Base-by-base conservation (phyloP, 352 stramenopile species). In the Phytopythium sindhum region DNA sequence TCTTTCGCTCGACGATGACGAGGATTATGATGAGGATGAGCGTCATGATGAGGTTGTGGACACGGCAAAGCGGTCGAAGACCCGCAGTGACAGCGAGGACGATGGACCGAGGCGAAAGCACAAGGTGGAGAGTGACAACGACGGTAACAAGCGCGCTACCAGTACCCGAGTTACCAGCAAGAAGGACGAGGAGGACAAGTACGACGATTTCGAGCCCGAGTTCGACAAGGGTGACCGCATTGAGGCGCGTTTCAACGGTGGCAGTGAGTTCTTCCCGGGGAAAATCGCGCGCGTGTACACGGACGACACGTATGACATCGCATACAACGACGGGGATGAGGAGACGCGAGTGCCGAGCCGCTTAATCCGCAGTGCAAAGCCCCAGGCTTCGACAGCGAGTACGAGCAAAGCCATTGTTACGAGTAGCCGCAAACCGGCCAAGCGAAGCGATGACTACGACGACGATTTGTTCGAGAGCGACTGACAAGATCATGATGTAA, bases 311-410 rank as follows among this genome's bases (percentile, higher is more conserved):
- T 88, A 67, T 47, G 82, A 92, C 67, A 72, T 95, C 41, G 60
- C 65, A 11, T 95, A 92, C 69, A 81, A 91, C 61, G 84, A 95
- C 57, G 82, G 84, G 17, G 81, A 94, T 57, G 64, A 84, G 21
- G 84, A 94, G 63, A 66, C 68, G 15, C 78, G 75, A 28, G 83
- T 94, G 9, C 62, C 70, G 17, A 35, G 68, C 47, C 59, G 68
- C 6, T 60, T 90, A 0, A 86, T 92, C 31, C 80, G 81, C 2
- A 41, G 52, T 0, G 11, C 68, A 21, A 37, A 60, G 19, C 29
- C 56, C 8, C 42, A 39, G 35, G 29, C 51, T 63, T 11, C 50
- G 28, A 23, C 35, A 2, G 33, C 48, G 21, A 29, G 24, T n/a
- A 53, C 26, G 4, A 60, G 0, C 41, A 53, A 51, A 19, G 2